Evolutionary conservation across 2,329 filamentous ascomycete species (phyloP).

Genomic region (Paraphoma sp.): DNA sequence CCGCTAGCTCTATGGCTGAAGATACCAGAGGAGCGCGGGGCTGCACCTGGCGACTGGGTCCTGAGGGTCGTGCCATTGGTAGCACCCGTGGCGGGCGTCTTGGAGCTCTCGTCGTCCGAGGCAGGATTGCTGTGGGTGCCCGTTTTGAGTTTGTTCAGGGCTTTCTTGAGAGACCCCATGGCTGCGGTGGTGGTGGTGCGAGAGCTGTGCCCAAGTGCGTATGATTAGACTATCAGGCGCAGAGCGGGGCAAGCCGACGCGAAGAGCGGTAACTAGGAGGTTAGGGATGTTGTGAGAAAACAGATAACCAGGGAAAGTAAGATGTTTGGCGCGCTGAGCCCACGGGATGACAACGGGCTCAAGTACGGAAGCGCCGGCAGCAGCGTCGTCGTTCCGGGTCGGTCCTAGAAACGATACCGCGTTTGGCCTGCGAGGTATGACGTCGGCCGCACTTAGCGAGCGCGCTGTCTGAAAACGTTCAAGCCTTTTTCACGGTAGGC

Average conservation of each 20-base stretch:
- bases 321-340: neutral
- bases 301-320: neutral
- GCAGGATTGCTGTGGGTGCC: conserved; percentile 37
- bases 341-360: neutral
- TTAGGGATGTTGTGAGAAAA: neutral
- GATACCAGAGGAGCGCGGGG: conserved; percentile 37
- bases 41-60: conserved; percentile 25
- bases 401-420: neutral
- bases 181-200: conserved; percentile 14
- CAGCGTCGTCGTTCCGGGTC: neutral
- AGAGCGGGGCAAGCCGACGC: conserved; percentile 35
- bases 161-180: conserved; percentile 54
- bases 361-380: neutral
- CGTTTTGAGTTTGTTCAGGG: conserved; percentile 52
- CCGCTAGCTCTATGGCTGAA: conserved; percentile 39
- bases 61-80: conserved; percentile 26
- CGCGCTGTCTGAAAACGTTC: neutral
- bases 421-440: neutral
- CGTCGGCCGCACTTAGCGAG: neutral
- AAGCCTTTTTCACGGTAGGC: neutral
- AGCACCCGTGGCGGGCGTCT: conserved; percentile 37
- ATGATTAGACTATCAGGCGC: conserved; percentile 35
- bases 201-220: conserved; percentile 32
- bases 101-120: conserved; percentile 45
- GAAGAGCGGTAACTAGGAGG: conserved; percentile 4